A percentile compares a stretch with the other conserved stretches of the same genome.
These are phyloP conservation scores for Hypholoma fasciculare DNA, from an alignment of 768 basidiomycete genomes.

Conservation along the genomic window DNA sequence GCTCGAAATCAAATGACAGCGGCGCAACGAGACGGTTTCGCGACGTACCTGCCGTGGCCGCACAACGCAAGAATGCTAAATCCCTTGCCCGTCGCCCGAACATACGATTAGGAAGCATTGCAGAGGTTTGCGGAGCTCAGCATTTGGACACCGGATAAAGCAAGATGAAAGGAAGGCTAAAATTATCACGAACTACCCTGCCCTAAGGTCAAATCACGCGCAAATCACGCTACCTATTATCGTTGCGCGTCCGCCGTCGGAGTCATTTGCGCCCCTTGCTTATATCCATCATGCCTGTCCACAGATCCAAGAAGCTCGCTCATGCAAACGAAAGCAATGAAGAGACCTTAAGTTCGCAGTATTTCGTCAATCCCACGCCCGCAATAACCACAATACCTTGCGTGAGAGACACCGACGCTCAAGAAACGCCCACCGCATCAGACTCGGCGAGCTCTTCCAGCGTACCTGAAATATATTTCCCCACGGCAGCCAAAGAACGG, in stretches of 20 bases:
- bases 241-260: no score
- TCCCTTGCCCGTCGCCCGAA: no score
- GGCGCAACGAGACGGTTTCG: not conserved
- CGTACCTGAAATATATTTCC: conserved; percentile 16
- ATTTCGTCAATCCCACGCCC: not conserved
- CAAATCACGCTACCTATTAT: no score
- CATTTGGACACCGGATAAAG: not conserved
- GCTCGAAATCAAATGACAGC: not conserved
- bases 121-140: not conserved
- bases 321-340: not conserved
- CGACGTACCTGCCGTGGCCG: not conserved
- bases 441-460: not conserved
- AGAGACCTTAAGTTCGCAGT: not conserved
- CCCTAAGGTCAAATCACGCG: conserved; percentile 2
- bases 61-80: no score
- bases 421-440: not conserved
- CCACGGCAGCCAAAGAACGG: conserved; percentile 26
- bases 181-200: not conserved
- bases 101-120: no score
- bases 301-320: not conserved
- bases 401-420: not conserved
- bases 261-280: not conserved
- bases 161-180: not conserved
- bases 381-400: not conserved
- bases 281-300: conserved; percentile 2